Evolutionary conservation across 2,329 filamentous ascomycete species (phyloP), one percentile per base, ranked within the genome.

Genomic region (Alternaria dauci): DNA sequence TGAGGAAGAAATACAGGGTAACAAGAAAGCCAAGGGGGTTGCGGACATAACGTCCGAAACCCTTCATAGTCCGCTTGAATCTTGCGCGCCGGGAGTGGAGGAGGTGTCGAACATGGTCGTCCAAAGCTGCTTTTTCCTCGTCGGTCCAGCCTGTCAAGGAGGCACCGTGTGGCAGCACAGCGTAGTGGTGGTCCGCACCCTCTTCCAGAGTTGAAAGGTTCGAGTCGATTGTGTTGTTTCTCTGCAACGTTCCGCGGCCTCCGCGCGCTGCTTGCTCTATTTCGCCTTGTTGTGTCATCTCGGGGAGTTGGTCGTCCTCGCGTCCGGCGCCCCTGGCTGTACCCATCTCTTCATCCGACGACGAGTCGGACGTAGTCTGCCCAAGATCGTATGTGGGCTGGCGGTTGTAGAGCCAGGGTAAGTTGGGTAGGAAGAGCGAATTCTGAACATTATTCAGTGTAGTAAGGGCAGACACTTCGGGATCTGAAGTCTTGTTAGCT

Each of bases 361-460:
- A 74, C 41, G 77, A 73, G 46, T 65, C 62, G 64, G 70, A 70
- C 61, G 76, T 75, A 30, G 73, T 81, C 36, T 85, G 84, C 3
- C 88, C 88, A 9, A 95, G 83, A 46, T 88, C 87, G 74, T 94
- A 96, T 0, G 91, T 93, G 2, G 92, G 91, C 62, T 89, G 85
- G 52, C 93, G 87, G 70, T 95, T 94, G 58, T 95, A 72, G 65
- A 88, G 87, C 59, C 84, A 82, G 32, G 92, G 92, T 28, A 96
- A 82, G 66, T 93, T 89, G 0, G 93, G 93, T 1, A 96, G 81
- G 77, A 96, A 96, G 3, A 96, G 86, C 0, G 92, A 95, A 75
- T 96, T 96, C 73, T 96, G 92, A n/a, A 96, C 89, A 72, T 96
- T 96, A 51, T 92, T 96, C 9, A 96, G 85, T 6, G 92, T 94